These are phyloP conservation scores for Bonia amplexicaulis DNA, from an alignment of 176 grass and related monocot species.

Conservation along the genomic window DNA sequence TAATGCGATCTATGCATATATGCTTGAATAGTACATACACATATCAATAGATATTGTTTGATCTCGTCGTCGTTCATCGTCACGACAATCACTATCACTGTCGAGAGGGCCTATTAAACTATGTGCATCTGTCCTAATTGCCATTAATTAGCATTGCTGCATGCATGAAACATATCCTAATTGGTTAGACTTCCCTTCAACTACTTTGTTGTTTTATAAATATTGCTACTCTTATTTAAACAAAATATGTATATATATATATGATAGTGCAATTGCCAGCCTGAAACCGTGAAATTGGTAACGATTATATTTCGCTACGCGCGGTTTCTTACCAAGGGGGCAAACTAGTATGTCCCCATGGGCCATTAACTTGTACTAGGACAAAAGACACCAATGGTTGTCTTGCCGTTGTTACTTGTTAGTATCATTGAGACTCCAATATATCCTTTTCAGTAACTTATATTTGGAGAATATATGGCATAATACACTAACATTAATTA, in stretches of 20 bases:
- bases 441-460: not conserved
- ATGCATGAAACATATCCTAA: not conserved
- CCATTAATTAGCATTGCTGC: not conserved
- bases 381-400: conserved; percentile 7
- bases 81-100: conserved; percentile 24
- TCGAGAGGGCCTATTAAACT: conserved; percentile 5
- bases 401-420: conserved; percentile 13
- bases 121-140: not conserved
- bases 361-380: not conserved
- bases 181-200: conserved; percentile 11
- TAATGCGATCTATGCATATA: not conserved
- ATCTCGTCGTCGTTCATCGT: not conserved
- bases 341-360: not conserved
- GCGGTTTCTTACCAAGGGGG: not conserved
- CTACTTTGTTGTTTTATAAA: not conserved
- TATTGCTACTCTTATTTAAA: not conserved
- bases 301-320: not conserved
- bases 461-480: not conserved
- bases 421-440: not conserved
- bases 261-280: not conserved
- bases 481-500: not conserved
- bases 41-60: conserved; percentile 9
- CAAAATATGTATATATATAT: not conserved
- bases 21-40: not conserved
- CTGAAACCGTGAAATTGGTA: not conserved